A percentile compares a stretch with the other conserved stretches of the same genome.
phyloP scores from a whole-genome alignment of 192 early-diverging fungal genomes.

The Podochytrium sp. region DNA sequence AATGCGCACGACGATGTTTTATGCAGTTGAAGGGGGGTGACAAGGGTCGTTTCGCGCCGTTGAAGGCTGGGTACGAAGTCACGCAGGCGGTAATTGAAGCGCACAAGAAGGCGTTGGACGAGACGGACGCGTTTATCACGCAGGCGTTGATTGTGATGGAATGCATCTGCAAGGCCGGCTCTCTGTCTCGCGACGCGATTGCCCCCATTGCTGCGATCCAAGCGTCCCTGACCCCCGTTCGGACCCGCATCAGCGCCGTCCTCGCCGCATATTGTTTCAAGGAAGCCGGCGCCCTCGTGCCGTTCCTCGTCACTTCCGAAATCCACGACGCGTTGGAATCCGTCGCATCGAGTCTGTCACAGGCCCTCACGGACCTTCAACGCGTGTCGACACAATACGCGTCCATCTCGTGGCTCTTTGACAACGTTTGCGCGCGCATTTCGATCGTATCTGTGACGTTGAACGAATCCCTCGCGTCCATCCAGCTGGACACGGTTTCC shows the following conservation, averaged over 20 bases:
- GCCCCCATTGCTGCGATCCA: not conserved
- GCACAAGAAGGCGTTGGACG: constrained; percentile 12
- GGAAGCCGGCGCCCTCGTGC: not conserved
- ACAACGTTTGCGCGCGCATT: constrained; percentile 3
- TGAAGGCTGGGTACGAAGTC: not conserved
- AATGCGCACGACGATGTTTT: not conserved
- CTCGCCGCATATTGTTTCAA: not conserved
- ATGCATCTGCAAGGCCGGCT: not conserved
- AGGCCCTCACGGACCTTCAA: not conserved
- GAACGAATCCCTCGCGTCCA: not conserved
- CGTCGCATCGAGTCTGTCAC: not conserved
- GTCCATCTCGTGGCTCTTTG: constrained; percentile 19
- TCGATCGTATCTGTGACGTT: not conserved
- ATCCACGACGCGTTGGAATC: not conserved
- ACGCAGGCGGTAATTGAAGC: not conserved
- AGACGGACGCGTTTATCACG: constrained; percentile 14
- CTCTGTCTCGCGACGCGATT: not conserved
- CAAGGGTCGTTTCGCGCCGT: not conserved
- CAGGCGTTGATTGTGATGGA: constrained; percentile 28
- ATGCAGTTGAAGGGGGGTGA: not conserved
- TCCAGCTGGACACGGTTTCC: not conserved
- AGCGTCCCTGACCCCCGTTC: not conserved
- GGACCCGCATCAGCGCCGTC: not conserved
- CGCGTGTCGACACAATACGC: not conserved
- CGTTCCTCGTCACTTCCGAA: constrained; percentile 5